These are phyloP conservation scores for Penicillium oxalicum DNA, from an alignment of 2,329 filamentous ascomycete species.

Conservation along the genomic window DNA sequence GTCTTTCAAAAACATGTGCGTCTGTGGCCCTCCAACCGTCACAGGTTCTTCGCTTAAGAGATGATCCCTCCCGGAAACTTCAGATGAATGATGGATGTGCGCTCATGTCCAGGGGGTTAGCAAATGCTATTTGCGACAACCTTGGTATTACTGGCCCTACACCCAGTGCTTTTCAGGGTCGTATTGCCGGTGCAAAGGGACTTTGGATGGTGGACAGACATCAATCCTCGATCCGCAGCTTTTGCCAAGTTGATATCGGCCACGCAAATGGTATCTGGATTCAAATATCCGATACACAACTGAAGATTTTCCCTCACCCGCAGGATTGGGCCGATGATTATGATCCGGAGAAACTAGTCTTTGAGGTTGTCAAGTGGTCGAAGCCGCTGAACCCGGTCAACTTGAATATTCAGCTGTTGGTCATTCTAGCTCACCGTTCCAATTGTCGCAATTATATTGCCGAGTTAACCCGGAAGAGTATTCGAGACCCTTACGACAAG, in stretches of 20 bases:
- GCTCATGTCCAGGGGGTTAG: slow-evolving; percentile 49
- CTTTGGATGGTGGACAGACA: slow-evolving; percentile 52
- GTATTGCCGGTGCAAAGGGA: slow-evolving; percentile 57
- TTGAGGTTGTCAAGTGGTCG: slow-evolving; percentile 51
- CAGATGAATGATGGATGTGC: slow-evolving; percentile 52
- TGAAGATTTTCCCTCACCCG: slow-evolving; percentile 49
- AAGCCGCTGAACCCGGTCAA: slow-evolving; percentile 39
- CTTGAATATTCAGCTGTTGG: slow-evolving; percentile 51
- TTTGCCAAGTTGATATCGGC: slow-evolving; percentile 1
- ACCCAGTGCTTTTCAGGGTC: slow-evolving; percentile 51
- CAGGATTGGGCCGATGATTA: slow-evolving; percentile 27
- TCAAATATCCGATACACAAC: slow-evolving; percentile 51
- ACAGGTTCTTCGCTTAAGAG: slow-evolving; percentile 33
- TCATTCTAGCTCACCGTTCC: slow-evolving; percentile 50
- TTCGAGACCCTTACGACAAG: slow-evolving; percentile 31
- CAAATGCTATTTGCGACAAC: slow-evolving; percentile 41
- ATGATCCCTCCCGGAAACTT: slow-evolving; percentile 17
- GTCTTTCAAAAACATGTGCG: slow-evolving; percentile 40
- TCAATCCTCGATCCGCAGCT: slow-evolving; percentile 19
- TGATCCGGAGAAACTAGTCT: slow-evolving; percentile 46
- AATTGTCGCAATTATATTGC: slow-evolving; percentile 40
- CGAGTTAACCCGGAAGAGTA: slow-evolving; percentile 35
- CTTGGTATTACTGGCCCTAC: slow-evolving; percentile 38
- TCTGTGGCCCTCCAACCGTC: slow-evolving; percentile 32
- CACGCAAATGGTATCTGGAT: slow-evolving; percentile 45